These are phyloP conservation scores for Cercospora zeina DNA, from an alignment of 2,329 filamentous ascomycete genomes.

Conservation along the genomic window DNA sequence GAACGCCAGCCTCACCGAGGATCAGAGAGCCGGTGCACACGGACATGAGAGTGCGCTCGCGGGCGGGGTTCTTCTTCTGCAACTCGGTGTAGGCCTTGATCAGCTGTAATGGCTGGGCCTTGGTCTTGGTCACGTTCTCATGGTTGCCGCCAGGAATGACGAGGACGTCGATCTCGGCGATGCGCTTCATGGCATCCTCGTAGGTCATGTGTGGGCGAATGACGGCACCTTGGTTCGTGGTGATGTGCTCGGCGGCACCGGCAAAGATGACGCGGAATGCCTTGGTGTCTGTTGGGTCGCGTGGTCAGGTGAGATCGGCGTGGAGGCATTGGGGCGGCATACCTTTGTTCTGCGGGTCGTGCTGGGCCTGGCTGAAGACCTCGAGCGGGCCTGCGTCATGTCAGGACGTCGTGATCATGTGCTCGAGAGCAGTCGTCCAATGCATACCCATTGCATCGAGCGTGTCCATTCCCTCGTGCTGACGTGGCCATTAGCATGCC, in stretches of 20 bases:
- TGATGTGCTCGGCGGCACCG: slow-evolving; percentile 50
- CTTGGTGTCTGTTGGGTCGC: slow-evolving; percentile 47
- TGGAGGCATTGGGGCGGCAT: neutral
- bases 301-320: slow-evolving; percentile 11
- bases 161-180: slow-evolving; percentile 76
- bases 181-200: slow-evolving; percentile 72
- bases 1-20: slow-evolving; percentile 72
- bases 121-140: slow-evolving; percentile 64
- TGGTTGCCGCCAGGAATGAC: slow-evolving; percentile 72
- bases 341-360: slow-evolving; percentile 54
- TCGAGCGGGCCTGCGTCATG: slow-evolving; percentile 60
- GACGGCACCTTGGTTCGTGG: slow-evolving; percentile 63
- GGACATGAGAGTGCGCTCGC: slow-evolving; percentile 78
- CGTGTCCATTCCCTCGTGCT: slow-evolving; percentile 35
- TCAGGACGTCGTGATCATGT: slow-evolving; percentile 29
- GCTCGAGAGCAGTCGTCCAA: neutral
- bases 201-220: slow-evolving; percentile 74
- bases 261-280: slow-evolving; percentile 57
- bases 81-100: slow-evolving; percentile 76
- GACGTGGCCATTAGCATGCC: slow-evolving; percentile 45
- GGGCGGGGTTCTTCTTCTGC: slow-evolving; percentile 74
- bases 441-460: slow-evolving; percentile 51
- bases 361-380: slow-evolving; percentile 56
- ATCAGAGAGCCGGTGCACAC: slow-evolving; percentile 78
- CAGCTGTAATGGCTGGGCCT: slow-evolving; percentile 66